A percentile compares a stretch with the other conserved stretches of the same genome.
These are phyloP conservation scores for Brettanomyces nanus DNA, from an alignment of 805 yeast genomes.

Conservation along the genomic window DNA sequence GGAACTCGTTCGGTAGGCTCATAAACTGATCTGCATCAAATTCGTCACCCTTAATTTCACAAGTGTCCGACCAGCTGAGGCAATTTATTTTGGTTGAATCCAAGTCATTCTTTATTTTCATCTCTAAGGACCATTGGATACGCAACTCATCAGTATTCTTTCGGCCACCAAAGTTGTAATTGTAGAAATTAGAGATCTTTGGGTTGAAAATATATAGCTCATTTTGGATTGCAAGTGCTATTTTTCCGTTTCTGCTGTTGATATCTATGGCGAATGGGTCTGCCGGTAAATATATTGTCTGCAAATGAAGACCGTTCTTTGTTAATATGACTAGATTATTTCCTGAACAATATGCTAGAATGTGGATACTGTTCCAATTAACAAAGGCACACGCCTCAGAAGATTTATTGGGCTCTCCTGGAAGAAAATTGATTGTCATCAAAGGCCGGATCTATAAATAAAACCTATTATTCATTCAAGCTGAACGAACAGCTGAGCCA, in stretches of 20 bases:
- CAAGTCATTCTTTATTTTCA: conserved; percentile 13
- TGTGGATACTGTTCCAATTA: conserved; percentile 56
- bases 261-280: conserved; percentile 66
- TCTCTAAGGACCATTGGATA: conserved; percentile 26
- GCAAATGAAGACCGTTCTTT: conserved; percentile 47
- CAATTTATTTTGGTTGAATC: conserved; percentile 23
- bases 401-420: conserved; percentile 72
- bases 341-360: conserved; percentile 78
- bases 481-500: no score
- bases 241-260: conserved; percentile 49
- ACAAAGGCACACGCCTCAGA: conserved; percentile 49
- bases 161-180: conserved; percentile 26
- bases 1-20: conserved; percentile 26
- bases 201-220: conserved; percentile 49
- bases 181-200: conserved; percentile 36
- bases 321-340: conserved; percentile 69
- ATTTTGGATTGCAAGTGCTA: conserved; percentile 44
- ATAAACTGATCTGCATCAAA: conserved; percentile 17
- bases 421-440: conserved; percentile 66
- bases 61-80: conserved; percentile 28
- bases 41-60: conserved; percentile 23
- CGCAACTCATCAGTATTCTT: conserved; percentile 23
- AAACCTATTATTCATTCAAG: no score
- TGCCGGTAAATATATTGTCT: conserved; percentile 62
- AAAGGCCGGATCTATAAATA: no score